Base-by-base conservation (phyloP, 164 flowering plant genomes). In the Buxus sempervirens region DNA sequence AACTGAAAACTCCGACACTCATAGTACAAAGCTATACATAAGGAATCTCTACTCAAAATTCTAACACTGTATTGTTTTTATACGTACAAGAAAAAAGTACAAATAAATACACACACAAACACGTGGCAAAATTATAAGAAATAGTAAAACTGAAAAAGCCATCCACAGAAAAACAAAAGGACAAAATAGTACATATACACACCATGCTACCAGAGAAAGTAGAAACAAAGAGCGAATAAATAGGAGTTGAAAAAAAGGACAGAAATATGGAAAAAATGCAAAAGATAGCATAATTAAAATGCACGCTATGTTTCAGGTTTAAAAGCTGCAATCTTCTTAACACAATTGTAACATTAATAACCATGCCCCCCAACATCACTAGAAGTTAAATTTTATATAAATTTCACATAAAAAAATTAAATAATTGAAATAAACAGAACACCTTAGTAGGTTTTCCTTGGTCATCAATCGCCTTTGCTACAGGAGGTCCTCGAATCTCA, bases 401-500 rank as follows among this genome's bases (percentile, higher is more conserved):
- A 41, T 58, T 57, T 20, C 36, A 15, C 9, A 42, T 48, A 41
- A 58, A 22, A 1, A 2, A 55, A 51, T 51, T 0, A 15, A 67
- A 27, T 3, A 54, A 74, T 16, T 28, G 54, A 60, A 18, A 68
- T 45, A 42, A 53, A 16, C 22, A 24, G 16, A 60, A 63, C 36
- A 94, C 98, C 97, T 91, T 95, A 27, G 98, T 91, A 61, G 96
- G 93, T 71, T 83, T 88, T 73, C 98, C 97, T 67, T 83, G 79
- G 28, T 73, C 65, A 74, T 91, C 98, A 86, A 86, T 90, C 62
- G 96, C 94, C 83, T 90, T 95, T 1, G 88, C 81, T 69, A 76
- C 86, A 59, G 98, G 98, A 73, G 98, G 98, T 57, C 98, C 98
- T 67, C 98, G 90, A 78, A 87, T 83, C 77, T 95, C 98, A 73